Evolutionary conservation across 352 stramenopile genomes (phyloP).

Genomic region (Phytophthora meadii): DNA sequence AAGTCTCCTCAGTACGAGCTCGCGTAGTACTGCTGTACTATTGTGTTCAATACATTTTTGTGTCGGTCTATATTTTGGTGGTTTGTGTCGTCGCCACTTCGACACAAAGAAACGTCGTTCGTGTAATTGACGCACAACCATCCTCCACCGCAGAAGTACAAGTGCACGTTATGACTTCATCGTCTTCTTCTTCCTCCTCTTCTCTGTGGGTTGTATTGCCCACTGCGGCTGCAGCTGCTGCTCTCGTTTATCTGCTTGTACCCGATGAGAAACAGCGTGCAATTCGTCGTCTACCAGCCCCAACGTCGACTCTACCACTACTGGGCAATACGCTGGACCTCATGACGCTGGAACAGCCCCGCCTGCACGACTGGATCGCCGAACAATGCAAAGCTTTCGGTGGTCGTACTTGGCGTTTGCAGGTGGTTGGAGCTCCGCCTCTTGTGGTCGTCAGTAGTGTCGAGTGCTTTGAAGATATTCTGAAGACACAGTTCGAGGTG

Average conservation of each 20-base stretch:
- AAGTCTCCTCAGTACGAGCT: slow-evolving; percentile 22
- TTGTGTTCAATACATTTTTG: no score
- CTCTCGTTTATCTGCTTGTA: slow-evolving; percentile 32
- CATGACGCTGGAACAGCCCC: slow-evolving; percentile 44
- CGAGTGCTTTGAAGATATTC: slow-evolving; percentile 50
- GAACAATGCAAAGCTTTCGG: slow-evolving; percentile 50
- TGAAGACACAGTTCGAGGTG: slow-evolving; percentile 69
- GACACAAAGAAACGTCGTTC: no score
- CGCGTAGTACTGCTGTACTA: no score
- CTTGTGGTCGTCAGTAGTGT: slow-evolving; percentile 47
- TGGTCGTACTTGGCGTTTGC: slow-evolving; percentile 46
- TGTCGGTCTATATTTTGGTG: no score
- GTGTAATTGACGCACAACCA: no score
- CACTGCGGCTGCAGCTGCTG: slow-evolving; percentile 20
- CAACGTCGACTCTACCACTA: slow-evolving; percentile 46
- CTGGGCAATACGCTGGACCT: slow-evolving; percentile 58
- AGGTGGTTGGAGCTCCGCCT: slow-evolving; percentile 42
- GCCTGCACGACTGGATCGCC: slow-evolving; percentile 55
- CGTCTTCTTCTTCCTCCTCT: slow-evolving; percentile 6
- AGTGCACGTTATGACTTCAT: no score
- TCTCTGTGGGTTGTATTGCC: slow-evolving; percentile 26
- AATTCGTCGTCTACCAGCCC: slow-evolving; percentile 36
- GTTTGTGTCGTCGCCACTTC: no score
- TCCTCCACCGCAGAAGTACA: no score
- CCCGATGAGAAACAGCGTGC: slow-evolving; percentile 34